These are phyloP conservation scores for Dryadomyces quercus-mongolicae DNA, from an alignment of 2,329 filamentous ascomycete species.

Conservation along the genomic window DNA sequence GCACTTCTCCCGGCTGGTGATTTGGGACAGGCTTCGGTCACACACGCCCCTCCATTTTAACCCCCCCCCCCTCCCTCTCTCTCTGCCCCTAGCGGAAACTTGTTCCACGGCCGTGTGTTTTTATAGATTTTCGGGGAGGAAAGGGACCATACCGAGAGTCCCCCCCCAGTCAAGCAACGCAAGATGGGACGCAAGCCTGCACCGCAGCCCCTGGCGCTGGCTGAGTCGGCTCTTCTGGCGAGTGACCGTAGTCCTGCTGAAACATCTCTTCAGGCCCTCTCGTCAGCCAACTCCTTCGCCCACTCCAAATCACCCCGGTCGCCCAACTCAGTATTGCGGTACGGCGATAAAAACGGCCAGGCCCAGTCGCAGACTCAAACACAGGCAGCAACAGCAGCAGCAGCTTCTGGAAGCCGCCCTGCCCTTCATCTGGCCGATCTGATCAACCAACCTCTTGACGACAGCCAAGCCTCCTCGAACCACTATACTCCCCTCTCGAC, in stretches of 20 bases:
- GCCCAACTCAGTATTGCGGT: conserved; percentile 31
- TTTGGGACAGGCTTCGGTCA: background rate
- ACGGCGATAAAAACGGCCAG: conserved; percentile 24
- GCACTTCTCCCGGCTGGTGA: background rate
- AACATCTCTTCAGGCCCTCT: conserved; percentile 19
- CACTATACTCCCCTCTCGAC: conserved; percentile 15
- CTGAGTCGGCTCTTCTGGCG: conserved; percentile 23
- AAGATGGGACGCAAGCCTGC: conserved; percentile 46
- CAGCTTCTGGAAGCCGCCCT: conserved; percentile 6
- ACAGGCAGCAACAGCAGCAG: conserved; percentile 2
- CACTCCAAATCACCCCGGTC: conserved; percentile 28
- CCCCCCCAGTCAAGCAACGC: conserved; percentile 10
- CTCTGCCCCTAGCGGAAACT: background rate
- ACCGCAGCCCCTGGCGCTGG: conserved; percentile 45
- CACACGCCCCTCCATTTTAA: background rate
- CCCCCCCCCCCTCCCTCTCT: background rate
- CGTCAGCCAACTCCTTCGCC: conserved; percentile 21
- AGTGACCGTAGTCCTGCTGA: conserved; percentile 22
- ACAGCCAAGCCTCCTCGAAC: conserved; percentile 13
- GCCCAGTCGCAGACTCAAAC: conserved; percentile 6
- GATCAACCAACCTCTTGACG: conserved; percentile 16
- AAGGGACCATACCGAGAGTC: background rate
- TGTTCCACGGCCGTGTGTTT: background rate
- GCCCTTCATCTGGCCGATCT: conserved; percentile 21
- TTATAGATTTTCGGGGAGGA: background rate